Evolutionary conservation across 108 stramenopile genomes (phyloP).

Genomic region (Pseudonitzschia multistriata): DNA sequence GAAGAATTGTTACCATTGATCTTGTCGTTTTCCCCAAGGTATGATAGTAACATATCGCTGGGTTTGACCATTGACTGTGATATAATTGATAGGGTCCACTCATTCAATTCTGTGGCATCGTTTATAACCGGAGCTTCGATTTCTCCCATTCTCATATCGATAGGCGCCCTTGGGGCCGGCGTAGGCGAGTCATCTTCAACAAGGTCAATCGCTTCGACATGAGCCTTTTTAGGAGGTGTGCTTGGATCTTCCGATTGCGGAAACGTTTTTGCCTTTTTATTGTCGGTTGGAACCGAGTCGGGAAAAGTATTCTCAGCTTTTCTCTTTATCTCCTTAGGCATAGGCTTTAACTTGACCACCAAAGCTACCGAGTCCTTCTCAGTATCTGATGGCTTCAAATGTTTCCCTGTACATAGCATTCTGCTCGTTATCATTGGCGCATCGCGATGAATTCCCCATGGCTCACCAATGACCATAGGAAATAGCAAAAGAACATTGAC

Average conservation of each 20-base stretch:
- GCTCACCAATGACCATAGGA: slow-evolving; percentile 20
- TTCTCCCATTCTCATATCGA: not conserved
- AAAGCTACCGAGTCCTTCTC: slow-evolving; percentile 8
- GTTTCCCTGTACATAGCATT: slow-evolving; percentile 4
- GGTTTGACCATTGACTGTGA: slow-evolving; percentile 26
- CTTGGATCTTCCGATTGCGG: not conserved
- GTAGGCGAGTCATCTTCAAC: not conserved
- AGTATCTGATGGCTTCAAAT: not conserved
- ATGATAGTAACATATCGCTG: slow-evolving; percentile 11
- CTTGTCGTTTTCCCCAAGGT: slow-evolving; percentile 10
- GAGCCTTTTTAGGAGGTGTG: not conserved
- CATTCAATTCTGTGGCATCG: slow-evolving; percentile 38
- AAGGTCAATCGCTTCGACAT: not conserved
- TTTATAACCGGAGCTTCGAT: slow-evolving; percentile 19
- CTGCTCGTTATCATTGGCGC: slow-evolving; percentile 14
- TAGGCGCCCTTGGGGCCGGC: not conserved
- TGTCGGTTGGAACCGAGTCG: not conserved
- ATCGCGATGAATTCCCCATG: slow-evolving; percentile 22
- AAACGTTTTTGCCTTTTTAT: not conserved
- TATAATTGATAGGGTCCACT: slow-evolving; percentile 39
- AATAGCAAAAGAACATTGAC: slow-evolving; percentile 16
- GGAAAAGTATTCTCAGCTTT: not conserved
- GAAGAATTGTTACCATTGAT: not conserved
- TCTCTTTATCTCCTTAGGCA: not conserved
- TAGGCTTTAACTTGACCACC: slow-evolving; percentile 2